Evolutionary conservation across 371 early-diverging fungal genomes (phyloP).

Genomic region (Syncephalastrum contaminatum): DNA sequence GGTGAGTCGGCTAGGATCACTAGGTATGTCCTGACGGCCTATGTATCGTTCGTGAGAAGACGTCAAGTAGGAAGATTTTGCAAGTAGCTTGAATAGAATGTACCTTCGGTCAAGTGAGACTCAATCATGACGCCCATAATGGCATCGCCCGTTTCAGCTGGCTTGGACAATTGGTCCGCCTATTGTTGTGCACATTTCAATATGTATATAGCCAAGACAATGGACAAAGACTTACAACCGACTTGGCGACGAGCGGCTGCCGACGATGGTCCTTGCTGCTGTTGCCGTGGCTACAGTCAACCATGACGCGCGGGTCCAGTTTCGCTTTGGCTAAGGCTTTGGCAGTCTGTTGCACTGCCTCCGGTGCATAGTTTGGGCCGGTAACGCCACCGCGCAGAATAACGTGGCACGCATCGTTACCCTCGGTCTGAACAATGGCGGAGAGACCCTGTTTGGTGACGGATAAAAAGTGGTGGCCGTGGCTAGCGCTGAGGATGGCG

Average conservation of each 20-base stretch:
- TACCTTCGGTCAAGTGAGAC: constrained; percentile 73
- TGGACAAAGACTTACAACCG: constrained; percentile 57
- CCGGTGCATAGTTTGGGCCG: constrained; percentile 85
- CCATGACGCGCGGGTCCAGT: constrained; percentile 72
- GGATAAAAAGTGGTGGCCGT: constrained; percentile 88
- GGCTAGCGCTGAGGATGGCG: constrained; percentile 81
- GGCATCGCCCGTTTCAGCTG: constrained; percentile 44
- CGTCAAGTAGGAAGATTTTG: too few species aligned
- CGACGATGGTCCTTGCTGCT: constrained; percentile 70
- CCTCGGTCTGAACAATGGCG: constrained; percentile 86
- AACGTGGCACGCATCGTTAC: constrained; percentile 73
- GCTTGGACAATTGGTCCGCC: constrained; percentile 39
- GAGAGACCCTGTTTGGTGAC: constrained; percentile 93
- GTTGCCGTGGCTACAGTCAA: constrained; percentile 94
- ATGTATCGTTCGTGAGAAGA: background rate
- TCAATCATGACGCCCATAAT: constrained; percentile 87
- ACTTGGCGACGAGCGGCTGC: constrained; percentile 77
- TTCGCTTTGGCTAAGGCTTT: constrained; percentile 62
- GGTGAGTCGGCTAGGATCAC: constrained; percentile 49
- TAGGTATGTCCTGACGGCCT: constrained; percentile 59
- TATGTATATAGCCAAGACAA: background rate
- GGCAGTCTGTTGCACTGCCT: constrained; percentile 55
- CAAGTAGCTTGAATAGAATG: constrained; percentile 50
- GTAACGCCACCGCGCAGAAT: constrained; percentile 84
- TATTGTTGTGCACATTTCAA: background rate